phyloP scores from a whole-genome alignment of 176 grass and related monocot genomes.

The Olyra latifolia region DNA sequence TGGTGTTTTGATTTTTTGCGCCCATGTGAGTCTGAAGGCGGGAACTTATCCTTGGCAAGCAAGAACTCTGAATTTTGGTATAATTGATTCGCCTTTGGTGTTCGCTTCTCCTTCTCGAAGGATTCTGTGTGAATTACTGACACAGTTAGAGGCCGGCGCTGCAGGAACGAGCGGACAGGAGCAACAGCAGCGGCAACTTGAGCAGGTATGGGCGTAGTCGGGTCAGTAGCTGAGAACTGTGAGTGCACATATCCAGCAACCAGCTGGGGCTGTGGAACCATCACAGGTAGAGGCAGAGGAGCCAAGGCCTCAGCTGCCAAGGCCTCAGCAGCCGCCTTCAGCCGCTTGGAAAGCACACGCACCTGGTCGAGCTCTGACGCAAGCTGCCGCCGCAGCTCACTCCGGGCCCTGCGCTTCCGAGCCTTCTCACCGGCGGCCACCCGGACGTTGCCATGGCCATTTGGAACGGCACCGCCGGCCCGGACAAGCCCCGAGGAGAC shows the following conservation, averaged over 20 bases:
- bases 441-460: conserved; percentile 30
- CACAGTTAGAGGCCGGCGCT: conserved; percentile 48
- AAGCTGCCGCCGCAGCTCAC: conserved; percentile 63
- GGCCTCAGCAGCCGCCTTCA: conserved; percentile 45
- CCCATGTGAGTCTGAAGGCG: conserved; percentile 53
- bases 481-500: conserved; percentile 42
- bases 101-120: conserved; percentile 85
- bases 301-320: conserved; percentile 22
- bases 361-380: conserved; percentile 73
- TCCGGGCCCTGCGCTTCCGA: conserved; percentile 50
- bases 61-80: conserved; percentile 85
- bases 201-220: conserved; percentile 28
- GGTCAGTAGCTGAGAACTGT: conserved; percentile 51
- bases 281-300: background rate
- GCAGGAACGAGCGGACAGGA: background rate
- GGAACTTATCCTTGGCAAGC: conserved; percentile 84
- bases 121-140: conserved; percentile 49
- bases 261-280: background rate
- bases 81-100: conserved; percentile 75
- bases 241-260: conserved; percentile 44
- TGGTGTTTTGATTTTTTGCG: conserved; percentile 63
- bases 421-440: conserved; percentile 24
- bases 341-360: conserved; percentile 56
- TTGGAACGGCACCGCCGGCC: conserved; percentile 31
- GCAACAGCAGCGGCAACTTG: conserved; percentile 15